Conservation (phyloP, 352 stramenopile species). For the Phytophthora foliorum region DNA sequence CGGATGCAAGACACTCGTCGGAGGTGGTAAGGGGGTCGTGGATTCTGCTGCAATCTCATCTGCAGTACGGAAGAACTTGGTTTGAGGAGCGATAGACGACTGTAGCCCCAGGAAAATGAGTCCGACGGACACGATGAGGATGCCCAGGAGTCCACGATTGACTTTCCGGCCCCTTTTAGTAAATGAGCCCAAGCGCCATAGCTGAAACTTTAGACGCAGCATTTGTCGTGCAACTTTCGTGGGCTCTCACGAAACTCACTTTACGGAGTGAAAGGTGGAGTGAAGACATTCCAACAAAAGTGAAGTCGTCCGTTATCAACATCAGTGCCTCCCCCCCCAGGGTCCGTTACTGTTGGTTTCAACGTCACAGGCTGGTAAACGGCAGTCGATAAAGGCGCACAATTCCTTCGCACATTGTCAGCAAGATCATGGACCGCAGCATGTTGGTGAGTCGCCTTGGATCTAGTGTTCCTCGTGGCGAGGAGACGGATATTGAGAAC, state of each 20-base stretch:
- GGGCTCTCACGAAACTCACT: too few species aligned
- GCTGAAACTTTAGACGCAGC: neutral
- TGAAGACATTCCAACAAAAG: neutral
- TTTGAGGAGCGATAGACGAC: neutral
- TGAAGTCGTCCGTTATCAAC: neutral
- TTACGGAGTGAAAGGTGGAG: too few species aligned
- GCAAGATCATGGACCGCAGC: slow-evolving; percentile 4
- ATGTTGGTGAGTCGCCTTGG: slow-evolving; percentile 3
- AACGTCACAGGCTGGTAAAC: too few species aligned
- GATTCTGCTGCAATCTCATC: neutral
- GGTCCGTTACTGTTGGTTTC: too few species aligned
- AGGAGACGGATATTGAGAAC: neutral
- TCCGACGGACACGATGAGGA: neutral
- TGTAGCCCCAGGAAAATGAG: neutral
- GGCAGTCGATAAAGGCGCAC: too few species aligned
- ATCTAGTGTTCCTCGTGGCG: neutral
- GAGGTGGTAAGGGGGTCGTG: neutral
- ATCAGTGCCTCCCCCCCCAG: too few species aligned
- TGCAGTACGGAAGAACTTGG: neutral
- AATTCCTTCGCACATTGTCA: too few species aligned
- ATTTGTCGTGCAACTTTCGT: neutral
- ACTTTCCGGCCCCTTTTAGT: neutral
- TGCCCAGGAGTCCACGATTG: neutral
- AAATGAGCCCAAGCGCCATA: neutral
- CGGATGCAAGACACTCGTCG: slow-evolving; percentile 22